Base-by-base conservation (phyloP, 192 early-diverging fungal species). In the Anaeromyces robustus region DNA sequence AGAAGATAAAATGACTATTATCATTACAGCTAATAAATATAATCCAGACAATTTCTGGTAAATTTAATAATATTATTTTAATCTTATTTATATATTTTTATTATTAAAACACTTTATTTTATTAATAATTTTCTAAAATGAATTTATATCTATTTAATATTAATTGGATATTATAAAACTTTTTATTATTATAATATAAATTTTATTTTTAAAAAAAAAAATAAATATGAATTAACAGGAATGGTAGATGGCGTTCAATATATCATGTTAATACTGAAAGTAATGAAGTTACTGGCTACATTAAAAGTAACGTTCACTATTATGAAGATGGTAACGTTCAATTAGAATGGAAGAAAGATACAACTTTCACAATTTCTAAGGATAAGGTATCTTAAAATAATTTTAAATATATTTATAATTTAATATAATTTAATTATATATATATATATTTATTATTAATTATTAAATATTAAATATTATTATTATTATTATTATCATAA, bases 301-400 rank as follows among this genome's bases (percentile, higher is more conserved):
- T 93, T 30, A 91, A 91, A 82, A 93, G 94, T 29, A 87, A 92
- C 77, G 96, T 99, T 26, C 98, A 99, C 82, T 99, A 99, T 85
- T 99, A 96, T 85, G 98, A 99, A 88, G 96, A 99, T 82, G 98
- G 98, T 22, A 99, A 99, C 81, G 96, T 99, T 52, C 98, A 99
- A 86, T 84, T 98, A 68, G 93, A 95, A 79, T 88, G 93, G 29
- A 86, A 89, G 29, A 94, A 95, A 81, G 92, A 94, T 12, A 84
- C 92, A 77, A 87, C 87, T 77, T 29, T 52, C 82, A 78, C 2
- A 32, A 82, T 41, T 81, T 9, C 17, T 0, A 79, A 79, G 6
- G 52, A 68, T n/a, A 68, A 79, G 78, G 78, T 79, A 41, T 29
- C 2, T 78, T 2, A 12, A 22, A 39, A 77, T 26, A n/a, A n/a